These are phyloP conservation scores for Tulasnella sp. DNA, from an alignment of 768 basidiomycete species.

Conservation along the genomic window DNA sequence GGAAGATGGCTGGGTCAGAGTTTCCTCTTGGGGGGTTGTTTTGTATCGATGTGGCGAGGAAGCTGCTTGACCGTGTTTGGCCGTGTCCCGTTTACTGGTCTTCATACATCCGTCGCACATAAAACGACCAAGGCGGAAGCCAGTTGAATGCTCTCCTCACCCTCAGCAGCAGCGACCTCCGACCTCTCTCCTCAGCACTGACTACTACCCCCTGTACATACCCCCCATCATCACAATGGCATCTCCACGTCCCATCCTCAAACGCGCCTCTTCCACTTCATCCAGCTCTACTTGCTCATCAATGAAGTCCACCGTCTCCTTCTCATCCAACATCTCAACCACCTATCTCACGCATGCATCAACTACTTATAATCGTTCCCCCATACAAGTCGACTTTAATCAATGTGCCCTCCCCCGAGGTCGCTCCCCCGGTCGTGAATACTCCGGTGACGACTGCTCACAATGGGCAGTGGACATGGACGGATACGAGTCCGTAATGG, in stretches of 20 bases:
- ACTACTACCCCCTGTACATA: too few species aligned
- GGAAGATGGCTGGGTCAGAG: too few species aligned
- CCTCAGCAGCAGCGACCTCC: too few species aligned
- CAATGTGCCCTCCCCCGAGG: not conserved
- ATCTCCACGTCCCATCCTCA: slow-evolving; percentile 1
- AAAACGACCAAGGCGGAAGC: too few species aligned
- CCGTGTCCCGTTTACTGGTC: too few species aligned
- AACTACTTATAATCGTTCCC: slow-evolving; percentile 11
- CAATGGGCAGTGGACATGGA: not conserved
- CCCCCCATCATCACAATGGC: slow-evolving; percentile 13
- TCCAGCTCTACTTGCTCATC: not conserved
- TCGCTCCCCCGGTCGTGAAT: not conserved
- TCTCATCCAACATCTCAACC: slow-evolving; percentile 15
- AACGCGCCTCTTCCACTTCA: slow-evolving; percentile 3
- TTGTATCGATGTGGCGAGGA: too few species aligned
- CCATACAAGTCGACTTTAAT: slow-evolving; percentile 8
- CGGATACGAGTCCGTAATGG: slow-evolving; percentile 4
- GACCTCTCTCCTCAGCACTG: too few species aligned
- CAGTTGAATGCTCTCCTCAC: too few species aligned
- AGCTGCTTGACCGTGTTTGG: too few species aligned
- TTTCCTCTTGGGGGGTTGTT: too few species aligned
- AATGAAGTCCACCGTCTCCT: slow-evolving; percentile 5
- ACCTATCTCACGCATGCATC: slow-evolving; percentile 14
- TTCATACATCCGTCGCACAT: too few species aligned
- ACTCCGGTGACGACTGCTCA: not conserved